Base-by-base conservation (phyloP, 2,329 filamentous ascomycete genomes). In the Ascochyta rabiei region DNA sequence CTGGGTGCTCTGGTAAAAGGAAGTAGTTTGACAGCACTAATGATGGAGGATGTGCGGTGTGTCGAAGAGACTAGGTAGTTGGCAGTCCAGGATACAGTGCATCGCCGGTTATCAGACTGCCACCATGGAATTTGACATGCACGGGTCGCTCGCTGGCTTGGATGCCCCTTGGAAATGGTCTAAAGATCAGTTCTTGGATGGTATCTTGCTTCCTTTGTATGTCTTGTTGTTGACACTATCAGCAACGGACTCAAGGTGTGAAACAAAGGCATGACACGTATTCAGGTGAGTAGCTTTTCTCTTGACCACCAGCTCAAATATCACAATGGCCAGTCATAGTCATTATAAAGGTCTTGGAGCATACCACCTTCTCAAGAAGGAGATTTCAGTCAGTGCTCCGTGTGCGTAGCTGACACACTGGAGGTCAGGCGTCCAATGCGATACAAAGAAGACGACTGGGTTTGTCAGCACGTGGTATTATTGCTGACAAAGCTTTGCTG, bases 21-120 rank as follows among this genome's bases (percentile, higher is more conserved):
- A 79, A 78, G 66, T 82, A 80, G 59, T 79, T 75, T 0, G 77
- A 74, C 2, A 71, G 70, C 15, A 82, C 59, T 24, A 80, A 80
- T 68, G 35, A 82, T 72, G 2, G 80, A 78, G 5, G 63, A 61
- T 37, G 76, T 64, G 7, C 59, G 44, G 0, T 65, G 58, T n/a
- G 70, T 68, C 40, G 76, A 64, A 15, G 76, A 65, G 6, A 77
- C 66, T 2, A 74, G 57, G 35, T 56, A 63, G 15, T 55, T 41
- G 9, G 59, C 47, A 28, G 58, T 61, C 45, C 50, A 62, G 33
- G 37, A 12, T 56, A 47, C 4, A 62, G 49, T 1, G 57, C 54
- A 15, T 56, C 52, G 31, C 53, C 57, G 6, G 44, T 35, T 13
- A 62, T 72, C 42, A 77, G 58, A 9, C 71, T 73, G 31, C 76